Evolutionary conservation across 495 filamentous ascomycete species (phyloP).

Genomic region (Saxophila tyrrhenica): DNA sequence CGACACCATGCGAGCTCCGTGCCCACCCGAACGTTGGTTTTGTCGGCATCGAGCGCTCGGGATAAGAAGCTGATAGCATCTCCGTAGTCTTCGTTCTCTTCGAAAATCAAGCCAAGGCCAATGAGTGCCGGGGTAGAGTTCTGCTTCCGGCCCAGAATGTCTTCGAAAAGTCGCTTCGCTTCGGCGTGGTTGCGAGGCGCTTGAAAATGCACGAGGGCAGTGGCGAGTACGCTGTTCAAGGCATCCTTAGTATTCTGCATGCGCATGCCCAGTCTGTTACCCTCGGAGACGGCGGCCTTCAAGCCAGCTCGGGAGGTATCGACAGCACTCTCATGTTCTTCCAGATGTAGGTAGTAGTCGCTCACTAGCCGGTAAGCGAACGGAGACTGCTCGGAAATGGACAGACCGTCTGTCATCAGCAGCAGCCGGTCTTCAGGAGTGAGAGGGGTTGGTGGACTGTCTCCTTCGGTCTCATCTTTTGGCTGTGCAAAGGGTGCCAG

Average conservation of each 20-base stretch:
- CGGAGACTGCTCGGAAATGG: conserved; percentile 55
- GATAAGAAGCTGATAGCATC: conserved; percentile 67
- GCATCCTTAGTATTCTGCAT: conserved; percentile 60
- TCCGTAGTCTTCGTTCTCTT: conserved; percentile 79
- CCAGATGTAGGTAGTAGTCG: conserved; percentile 72
- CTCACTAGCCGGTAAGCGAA: conserved; percentile 75
- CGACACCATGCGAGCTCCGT: conserved; percentile 84
- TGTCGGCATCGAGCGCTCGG: conserved; percentile 59
- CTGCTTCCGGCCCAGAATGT: conserved; percentile 58
- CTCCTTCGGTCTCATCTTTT: conserved; percentile 27
- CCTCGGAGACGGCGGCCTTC: conserved; percentile 46
- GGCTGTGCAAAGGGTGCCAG: conserved; percentile 61
- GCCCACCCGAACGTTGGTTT: conserved; percentile 59
- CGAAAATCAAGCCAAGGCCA: conserved; percentile 79
- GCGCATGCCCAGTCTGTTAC: conserved; percentile 49
- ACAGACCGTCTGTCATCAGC: conserved; percentile 73
- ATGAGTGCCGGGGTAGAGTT: conserved; percentile 70
- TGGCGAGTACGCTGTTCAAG: conserved; percentile 64
- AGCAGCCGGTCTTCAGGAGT: conserved; percentile 62
- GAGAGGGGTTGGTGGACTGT: conserved; percentile 29
- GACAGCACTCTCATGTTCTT: conserved; percentile 78
- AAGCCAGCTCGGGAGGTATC: conserved; percentile 65
- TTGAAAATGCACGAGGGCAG: conserved; percentile 75
- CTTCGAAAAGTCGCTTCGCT: conserved; percentile 70
- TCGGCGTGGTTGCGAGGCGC: conserved; percentile 80